Conservation (phyloP, 495 filamentous ascomycete species). For the Geoglossum glabrum region DNA sequence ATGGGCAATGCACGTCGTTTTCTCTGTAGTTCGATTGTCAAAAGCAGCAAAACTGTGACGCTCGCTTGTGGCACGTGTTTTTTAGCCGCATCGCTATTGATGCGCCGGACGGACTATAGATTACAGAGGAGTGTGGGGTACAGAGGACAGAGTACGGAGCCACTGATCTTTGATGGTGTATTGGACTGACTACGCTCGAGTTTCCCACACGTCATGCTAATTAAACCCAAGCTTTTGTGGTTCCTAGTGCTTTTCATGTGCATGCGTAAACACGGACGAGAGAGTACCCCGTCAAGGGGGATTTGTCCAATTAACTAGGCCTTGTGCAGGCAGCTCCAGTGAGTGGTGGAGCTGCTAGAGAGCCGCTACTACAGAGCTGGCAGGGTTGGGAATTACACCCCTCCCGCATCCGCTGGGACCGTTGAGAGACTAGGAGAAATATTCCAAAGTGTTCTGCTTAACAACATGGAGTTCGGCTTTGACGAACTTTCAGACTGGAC, state of each 20-base stretch:
- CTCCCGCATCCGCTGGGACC: constrained; percentile 18
- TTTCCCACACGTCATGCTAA: no score
- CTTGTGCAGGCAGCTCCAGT: background rate
- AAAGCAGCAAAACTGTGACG: background rate
- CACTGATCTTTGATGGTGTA: no score
- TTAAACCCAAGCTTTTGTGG: no score
- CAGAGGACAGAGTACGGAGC: no score
- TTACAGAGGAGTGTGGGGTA: no score
- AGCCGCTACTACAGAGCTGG: constrained; percentile 8
- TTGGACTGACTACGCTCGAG: no score
- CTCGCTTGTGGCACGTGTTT: no score
- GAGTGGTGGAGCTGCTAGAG: background rate
- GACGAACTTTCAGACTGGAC: constrained; percentile 19
- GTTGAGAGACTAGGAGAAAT: constrained; percentile 23
- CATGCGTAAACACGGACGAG: background rate
- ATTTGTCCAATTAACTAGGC: background rate
- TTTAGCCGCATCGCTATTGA: no score
- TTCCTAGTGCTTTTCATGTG: no score
- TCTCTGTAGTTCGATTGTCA: no score
- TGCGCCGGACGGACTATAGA: no score
- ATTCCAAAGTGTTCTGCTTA: constrained; percentile 17
- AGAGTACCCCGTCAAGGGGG: background rate
- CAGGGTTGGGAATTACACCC: constrained; percentile 20
- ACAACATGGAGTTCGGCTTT: constrained; percentile 24
- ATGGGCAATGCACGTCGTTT: background rate